phyloP scores from a whole-genome alignment of 2,329 filamentous ascomycete genomes.

The Chaetomium globosum region DNA sequence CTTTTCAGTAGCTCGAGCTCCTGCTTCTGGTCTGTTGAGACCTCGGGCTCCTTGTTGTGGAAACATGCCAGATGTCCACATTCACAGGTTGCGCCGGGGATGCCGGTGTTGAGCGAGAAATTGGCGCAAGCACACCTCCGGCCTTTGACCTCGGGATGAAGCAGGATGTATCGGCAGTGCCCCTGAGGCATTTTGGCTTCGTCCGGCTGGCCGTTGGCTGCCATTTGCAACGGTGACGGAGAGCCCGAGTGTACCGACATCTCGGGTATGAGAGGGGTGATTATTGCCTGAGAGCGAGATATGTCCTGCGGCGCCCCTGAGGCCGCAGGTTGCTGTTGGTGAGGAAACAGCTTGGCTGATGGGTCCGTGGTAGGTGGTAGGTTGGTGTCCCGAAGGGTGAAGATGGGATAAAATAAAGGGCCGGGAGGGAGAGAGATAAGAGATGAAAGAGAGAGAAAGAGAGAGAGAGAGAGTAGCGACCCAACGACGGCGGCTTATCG shows the following conservation, averaged over 20 bases:
- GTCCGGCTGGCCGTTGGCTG: slow-evolving; percentile 41
- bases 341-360: neutral
- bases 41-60: slow-evolving; percentile 54
- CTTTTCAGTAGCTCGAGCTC: slow-evolving; percentile 55
- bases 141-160: slow-evolving; percentile 59
- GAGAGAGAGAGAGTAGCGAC: slow-evolving; percentile 26
- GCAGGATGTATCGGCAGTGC: slow-evolving; percentile 62
- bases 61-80: slow-evolving; percentile 65
- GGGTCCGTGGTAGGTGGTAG: slow-evolving; percentile 1
- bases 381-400: neutral
- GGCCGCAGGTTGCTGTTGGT: slow-evolving; percentile 4
- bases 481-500: slow-evolving; percentile 31
- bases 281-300: slow-evolving; percentile 8
- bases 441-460: slow-evolving; percentile 16
- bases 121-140: slow-evolving; percentile 61
- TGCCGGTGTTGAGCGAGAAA: slow-evolving; percentile 57
- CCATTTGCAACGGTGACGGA: slow-evolving; percentile 39
- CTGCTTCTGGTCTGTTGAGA: slow-evolving; percentile 46
- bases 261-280: slow-evolving; percentile 9
- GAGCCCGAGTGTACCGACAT: slow-evolving; percentile 40
- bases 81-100: slow-evolving; percentile 59
- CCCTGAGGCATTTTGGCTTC: slow-evolving; percentile 57
- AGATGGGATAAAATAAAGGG: neutral
- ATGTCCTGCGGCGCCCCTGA: slow-evolving; percentile 12
- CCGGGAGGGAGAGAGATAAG: slow-evolving; percentile 12